Evolutionary conservation across 2,329 filamentous ascomycete species (phyloP).

Genomic region (Eutypella sp.): DNA sequence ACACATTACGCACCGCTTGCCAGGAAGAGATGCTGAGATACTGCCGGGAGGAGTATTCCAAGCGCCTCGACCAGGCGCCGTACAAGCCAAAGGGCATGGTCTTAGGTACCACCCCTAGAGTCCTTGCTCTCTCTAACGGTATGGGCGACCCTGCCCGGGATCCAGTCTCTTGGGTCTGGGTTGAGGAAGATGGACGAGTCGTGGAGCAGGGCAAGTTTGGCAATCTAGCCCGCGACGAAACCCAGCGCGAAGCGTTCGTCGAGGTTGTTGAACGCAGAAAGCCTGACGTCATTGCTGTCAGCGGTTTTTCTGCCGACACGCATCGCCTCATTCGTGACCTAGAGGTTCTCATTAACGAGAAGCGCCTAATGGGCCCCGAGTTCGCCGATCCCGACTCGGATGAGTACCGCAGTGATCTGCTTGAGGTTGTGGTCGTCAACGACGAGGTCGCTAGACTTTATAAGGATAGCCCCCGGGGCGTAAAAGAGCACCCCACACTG

Average conservation of each 20-base stretch:
- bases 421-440: slow-evolving; percentile 89
- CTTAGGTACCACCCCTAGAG: slow-evolving; percentile 79
- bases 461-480: slow-evolving; percentile 79
- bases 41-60: slow-evolving; percentile 83
- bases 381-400: slow-evolving; percentile 75
- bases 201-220: slow-evolving; percentile 83
- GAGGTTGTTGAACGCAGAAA: slow-evolving; percentile 74
- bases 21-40: slow-evolving; percentile 86
- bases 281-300: slow-evolving; percentile 86
- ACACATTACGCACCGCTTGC: slow-evolving; percentile 87
- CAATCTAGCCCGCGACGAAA: slow-evolving; percentile 69
- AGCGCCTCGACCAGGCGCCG: slow-evolving; percentile 89
- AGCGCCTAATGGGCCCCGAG: slow-evolving; percentile 72
- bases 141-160: slow-evolving; percentile 69
- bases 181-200: slow-evolving; percentile 87
- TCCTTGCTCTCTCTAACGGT: slow-evolving; percentile 83
- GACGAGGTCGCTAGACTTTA: slow-evolving; percentile 97
- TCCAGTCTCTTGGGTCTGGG: slow-evolving; percentile 83
- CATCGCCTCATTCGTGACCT: slow-evolving; percentile 78
- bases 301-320: slow-evolving; percentile 83
- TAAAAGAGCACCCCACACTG: slow-evolving; percentile 74
- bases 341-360: slow-evolving; percentile 70
- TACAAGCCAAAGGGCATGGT: slow-evolving; percentile 93
- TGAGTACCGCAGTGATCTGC: slow-evolving; percentile 68
- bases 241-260: slow-evolving; percentile 64